Conservation (phyloP, 2,329 filamentous ascomycete species). For the Calonectria honghensis region DNA sequence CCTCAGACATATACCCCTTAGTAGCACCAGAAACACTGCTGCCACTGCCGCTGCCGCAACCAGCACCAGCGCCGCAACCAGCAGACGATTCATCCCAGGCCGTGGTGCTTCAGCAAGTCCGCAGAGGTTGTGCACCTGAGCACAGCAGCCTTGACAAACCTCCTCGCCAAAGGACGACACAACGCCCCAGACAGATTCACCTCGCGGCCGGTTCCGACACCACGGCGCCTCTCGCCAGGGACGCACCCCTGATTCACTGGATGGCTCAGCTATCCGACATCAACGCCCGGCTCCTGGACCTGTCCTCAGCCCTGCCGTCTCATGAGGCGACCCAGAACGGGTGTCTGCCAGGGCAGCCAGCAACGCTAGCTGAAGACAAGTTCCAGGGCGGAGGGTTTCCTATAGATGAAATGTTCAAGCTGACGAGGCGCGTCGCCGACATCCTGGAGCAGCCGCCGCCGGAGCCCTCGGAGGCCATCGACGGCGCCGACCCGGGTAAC, state of each 20-base stretch:
- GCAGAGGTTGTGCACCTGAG: constrained; percentile 51
- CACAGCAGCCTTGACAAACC: constrained; percentile 53
- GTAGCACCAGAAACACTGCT: constrained; percentile 46
- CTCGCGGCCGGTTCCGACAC: constrained; percentile 50
- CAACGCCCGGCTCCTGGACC: constrained; percentile 62
- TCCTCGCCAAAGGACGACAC: constrained; percentile 50
- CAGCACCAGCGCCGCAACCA: background rate
- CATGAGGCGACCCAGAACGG: constrained; percentile 50
- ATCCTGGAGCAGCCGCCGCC: constrained; percentile 56
- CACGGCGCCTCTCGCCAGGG: constrained; percentile 46
- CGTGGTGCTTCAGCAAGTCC: constrained; percentile 45
- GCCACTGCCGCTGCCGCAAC: background rate
- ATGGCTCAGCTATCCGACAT: constrained; percentile 64
- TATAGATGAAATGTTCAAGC: constrained; percentile 64
- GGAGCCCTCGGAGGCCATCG: constrained; percentile 44
- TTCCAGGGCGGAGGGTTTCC: constrained; percentile 59
- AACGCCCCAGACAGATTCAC: constrained; percentile 59
- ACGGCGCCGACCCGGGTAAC: constrained; percentile 60
- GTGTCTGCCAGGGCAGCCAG: constrained; percentile 41
- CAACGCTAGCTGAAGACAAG: constrained; percentile 50
- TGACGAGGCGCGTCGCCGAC: constrained; percentile 62
- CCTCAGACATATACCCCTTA: constrained; percentile 41
- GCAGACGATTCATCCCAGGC: constrained; percentile 35
- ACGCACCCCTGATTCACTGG: constrained; percentile 57
- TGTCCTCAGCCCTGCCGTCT: constrained; percentile 59